Conservation (phyloP, 768 basidiomycete species). For the Suillus tomentosus region DNA sequence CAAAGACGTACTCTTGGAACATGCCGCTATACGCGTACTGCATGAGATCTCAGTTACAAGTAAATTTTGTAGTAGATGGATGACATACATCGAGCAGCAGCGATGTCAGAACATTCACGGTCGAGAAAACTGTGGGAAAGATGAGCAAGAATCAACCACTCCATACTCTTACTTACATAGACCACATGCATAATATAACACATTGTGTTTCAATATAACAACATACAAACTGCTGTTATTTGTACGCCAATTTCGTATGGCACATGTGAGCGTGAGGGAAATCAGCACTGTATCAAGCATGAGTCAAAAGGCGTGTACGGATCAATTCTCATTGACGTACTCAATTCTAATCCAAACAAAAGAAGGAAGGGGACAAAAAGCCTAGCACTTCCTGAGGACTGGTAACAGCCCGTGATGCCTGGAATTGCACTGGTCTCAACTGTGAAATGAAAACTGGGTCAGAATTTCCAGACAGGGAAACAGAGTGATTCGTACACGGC, state of each 20-base stretch:
- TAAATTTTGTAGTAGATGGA: not conserved
- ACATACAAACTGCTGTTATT: not conserved
- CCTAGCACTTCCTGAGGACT: not conserved
- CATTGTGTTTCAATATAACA: constrained; percentile 11
- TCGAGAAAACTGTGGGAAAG: constrained; percentile 5
- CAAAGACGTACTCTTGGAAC: constrained; percentile 11
- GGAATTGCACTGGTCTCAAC: not conserved
- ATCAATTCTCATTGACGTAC: not conserved
- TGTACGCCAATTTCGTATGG: constrained; percentile 3
- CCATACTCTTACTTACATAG: constrained; percentile 2
- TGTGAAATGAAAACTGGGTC: not conserved
- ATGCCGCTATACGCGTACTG: constrained; percentile 12
- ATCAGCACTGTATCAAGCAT: constrained; percentile 6
- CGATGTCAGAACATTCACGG: constrained; percentile 8
- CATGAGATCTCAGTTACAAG: not conserved
- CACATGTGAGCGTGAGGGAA: constrained; percentile 6
- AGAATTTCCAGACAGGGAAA: not conserved
- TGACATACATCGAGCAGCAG: constrained; percentile 7
- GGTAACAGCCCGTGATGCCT: not conserved
- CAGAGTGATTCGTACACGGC: not conserved
- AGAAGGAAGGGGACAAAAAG: constrained; percentile 12
- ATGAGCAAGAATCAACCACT: not conserved
- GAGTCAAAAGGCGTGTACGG: not conserved
- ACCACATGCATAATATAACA: constrained; percentile 13
- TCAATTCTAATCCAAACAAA: constrained; percentile 11